phyloP scores from a whole-genome alignment of 129 eudicot genomes.

The Mikania micrantha region DNA sequence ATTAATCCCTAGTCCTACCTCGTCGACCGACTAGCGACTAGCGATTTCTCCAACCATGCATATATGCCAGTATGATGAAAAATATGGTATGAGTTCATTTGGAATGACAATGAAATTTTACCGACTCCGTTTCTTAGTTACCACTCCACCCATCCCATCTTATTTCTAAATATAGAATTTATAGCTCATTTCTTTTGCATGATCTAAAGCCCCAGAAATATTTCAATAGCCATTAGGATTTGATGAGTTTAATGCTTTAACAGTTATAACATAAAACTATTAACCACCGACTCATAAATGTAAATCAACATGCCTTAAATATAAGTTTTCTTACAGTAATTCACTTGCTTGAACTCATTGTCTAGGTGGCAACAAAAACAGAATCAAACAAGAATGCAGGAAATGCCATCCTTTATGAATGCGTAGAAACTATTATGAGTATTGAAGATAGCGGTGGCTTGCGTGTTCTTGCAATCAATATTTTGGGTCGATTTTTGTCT shows the following conservation, averaged over 20 bases:
- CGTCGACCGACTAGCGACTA: too few relatives aligned
- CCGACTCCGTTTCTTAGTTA: not conserved
- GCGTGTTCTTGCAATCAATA: constrained; percentile 96
- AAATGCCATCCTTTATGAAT: constrained; percentile 94
- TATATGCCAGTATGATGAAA: not conserved
- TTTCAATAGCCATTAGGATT: not conserved
- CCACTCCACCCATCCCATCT: not conserved
- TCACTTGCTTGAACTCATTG: constrained; percentile 18
- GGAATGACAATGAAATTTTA: not conserved
- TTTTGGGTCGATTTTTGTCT: constrained; percentile 95
- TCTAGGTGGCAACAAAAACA: constrained; percentile 94
- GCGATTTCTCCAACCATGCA: too few relatives aligned
- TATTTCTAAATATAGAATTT: not conserved
- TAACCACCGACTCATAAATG: not conserved
- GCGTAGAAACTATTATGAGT: constrained; percentile 92
- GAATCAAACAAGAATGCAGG: constrained; percentile 98
- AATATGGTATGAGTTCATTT: not conserved
- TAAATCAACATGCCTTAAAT: not conserved
- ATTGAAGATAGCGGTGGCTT: constrained; percentile 97
- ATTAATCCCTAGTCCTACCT: too few relatives aligned
- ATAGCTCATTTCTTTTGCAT: not conserved
- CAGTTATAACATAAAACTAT: not conserved
- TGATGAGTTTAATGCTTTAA: not conserved
- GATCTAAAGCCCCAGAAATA: not conserved
- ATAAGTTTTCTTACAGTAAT: constrained; percentile 18